Percentiles rank a stretch among this genome's conserved stretches.
phyloP scores from a whole-genome alignment of 2,329 filamentous ascomycete genomes.

The Metarhizium brunneum region DNA sequence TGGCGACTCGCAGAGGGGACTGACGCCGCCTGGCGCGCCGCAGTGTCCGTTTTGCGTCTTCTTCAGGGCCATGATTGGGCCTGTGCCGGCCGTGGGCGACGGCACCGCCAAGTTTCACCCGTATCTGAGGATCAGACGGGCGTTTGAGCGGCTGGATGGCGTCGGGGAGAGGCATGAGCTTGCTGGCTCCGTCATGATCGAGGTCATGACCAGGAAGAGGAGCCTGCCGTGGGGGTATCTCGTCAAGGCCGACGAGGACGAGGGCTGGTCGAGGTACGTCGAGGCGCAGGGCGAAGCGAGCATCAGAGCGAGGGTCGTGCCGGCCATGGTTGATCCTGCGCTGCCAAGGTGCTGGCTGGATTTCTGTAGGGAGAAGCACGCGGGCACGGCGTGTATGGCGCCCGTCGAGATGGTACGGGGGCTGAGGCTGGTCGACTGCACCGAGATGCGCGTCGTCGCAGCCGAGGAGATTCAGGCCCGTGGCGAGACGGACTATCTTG shows the following conservation, averaged over 20 bases:
- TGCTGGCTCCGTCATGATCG: constrained; percentile 24
- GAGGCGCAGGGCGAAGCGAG: constrained; percentile 7
- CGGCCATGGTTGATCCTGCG: constrained; percentile 18
- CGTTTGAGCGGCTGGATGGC: constrained; percentile 26
- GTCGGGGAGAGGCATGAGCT: constrained; percentile 27
- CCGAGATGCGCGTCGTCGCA: constrained; percentile 18
- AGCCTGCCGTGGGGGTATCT: constrained; percentile 28
- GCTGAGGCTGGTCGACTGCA: constrained; percentile 24
- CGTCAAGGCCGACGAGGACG: constrained; percentile 18
- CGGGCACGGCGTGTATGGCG: constrained; percentile 12
- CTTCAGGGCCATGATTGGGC: constrained; percentile 25
- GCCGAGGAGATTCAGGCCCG: constrained; percentile 16
- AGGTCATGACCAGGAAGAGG: constrained; percentile 27
- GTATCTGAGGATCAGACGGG: constrained; percentile 27
- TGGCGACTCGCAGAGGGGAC: neutral
- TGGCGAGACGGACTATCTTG: constrained; percentile 18
- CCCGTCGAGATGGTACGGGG: constrained; percentile 14
- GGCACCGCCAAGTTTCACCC: constrained; percentile 23
- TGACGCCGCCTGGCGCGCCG: neutral
- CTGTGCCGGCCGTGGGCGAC: constrained; percentile 9
- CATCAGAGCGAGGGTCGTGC: constrained; percentile 23
- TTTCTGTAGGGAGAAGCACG: constrained; percentile 23
- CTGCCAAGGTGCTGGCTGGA: constrained; percentile 25
- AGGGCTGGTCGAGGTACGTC: constrained; percentile 10
- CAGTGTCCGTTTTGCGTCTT: constrained; percentile 29